Conservation (phyloP, 2,329 filamentous ascomycete genomes). For the Pestalotiopsis sp. region DNA sequence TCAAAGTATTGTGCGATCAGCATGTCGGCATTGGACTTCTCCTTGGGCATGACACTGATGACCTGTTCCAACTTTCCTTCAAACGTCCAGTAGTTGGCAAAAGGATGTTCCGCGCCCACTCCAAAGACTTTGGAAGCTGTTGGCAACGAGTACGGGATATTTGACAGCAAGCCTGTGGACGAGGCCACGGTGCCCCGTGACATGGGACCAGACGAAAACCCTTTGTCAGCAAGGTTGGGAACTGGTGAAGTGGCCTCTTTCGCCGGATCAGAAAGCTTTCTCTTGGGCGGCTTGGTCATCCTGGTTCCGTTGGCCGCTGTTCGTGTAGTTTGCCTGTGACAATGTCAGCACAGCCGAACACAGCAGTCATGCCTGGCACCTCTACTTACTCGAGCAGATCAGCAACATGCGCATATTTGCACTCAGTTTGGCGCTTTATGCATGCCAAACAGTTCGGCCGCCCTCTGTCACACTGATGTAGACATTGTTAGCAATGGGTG, state of each 20-base stretch:
- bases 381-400: constrained; percentile 72
- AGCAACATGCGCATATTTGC: constrained; percentile 75
- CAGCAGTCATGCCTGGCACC: background rate
- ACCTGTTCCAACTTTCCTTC: constrained; percentile 76
- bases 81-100: constrained; percentile 85
- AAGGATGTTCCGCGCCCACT: constrained; percentile 78
- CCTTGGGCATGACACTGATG: constrained; percentile 69
- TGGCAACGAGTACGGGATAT: constrained; percentile 72
- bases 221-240: constrained; percentile 60
- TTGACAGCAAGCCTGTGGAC: constrained; percentile 67
- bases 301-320: constrained; percentile 78
- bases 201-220: constrained; percentile 47
- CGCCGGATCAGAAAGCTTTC: constrained; percentile 43
- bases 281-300: constrained; percentile 84
- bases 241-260: constrained; percentile 40
- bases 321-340: constrained; percentile 58
- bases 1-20: constrained; percentile 67
- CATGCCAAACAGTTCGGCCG: constrained; percentile 70
- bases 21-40: constrained; percentile 76
- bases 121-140: constrained; percentile 79
- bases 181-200: constrained; percentile 56
- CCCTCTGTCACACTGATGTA: constrained; percentile 71
- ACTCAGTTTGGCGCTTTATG: constrained; percentile 78
- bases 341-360: constrained; percentile 20
- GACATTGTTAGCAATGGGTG: constrained; percentile 8